Percentiles rank a stretch among this genome's conserved stretches.
Conservation (phyloP, 495 filamentous ascomycete species). For the Pyrenula massariospora region DNA sequence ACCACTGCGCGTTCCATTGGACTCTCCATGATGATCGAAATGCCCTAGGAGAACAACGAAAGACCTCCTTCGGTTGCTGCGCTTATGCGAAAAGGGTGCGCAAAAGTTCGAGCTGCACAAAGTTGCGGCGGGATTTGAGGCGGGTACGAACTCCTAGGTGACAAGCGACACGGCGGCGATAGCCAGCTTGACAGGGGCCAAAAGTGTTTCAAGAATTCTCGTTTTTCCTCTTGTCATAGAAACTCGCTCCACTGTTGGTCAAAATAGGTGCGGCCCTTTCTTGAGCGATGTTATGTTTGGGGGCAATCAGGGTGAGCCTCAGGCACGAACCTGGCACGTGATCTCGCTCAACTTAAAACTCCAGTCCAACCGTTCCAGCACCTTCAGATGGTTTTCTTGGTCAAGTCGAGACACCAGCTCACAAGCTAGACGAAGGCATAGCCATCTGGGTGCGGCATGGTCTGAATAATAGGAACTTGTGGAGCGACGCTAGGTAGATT, state of each 20-base stretch:
- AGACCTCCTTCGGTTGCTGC: neutral
- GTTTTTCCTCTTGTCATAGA: neutral
- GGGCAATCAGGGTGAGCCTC: neutral
- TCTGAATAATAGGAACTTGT: neutral
- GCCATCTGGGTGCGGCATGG: too few species aligned
- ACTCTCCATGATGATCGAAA: conserved; percentile 24
- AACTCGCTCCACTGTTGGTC: neutral
- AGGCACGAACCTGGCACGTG: neutral
- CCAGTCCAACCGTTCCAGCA: neutral
- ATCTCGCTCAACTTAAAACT: neutral
- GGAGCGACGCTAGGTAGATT: neutral
- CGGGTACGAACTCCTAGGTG: too few species aligned
- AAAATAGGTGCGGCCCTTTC: neutral
- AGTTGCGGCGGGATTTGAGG: too few species aligned
- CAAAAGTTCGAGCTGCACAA: neutral
- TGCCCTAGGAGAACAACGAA: too few species aligned
- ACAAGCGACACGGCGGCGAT: neutral
- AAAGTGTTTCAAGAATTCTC: neutral
- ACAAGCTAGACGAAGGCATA: too few species aligned
- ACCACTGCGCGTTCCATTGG: conserved; percentile 60
- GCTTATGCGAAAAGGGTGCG: neutral
- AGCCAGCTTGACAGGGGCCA: neutral
- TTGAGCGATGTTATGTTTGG: neutral
- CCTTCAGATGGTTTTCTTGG: too few species aligned
- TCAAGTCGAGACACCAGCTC: too few species aligned